phyloP scores from a whole-genome alignment of 495 filamentous ascomycete species.

The Friedmanniomyces endolithicus region DNA sequence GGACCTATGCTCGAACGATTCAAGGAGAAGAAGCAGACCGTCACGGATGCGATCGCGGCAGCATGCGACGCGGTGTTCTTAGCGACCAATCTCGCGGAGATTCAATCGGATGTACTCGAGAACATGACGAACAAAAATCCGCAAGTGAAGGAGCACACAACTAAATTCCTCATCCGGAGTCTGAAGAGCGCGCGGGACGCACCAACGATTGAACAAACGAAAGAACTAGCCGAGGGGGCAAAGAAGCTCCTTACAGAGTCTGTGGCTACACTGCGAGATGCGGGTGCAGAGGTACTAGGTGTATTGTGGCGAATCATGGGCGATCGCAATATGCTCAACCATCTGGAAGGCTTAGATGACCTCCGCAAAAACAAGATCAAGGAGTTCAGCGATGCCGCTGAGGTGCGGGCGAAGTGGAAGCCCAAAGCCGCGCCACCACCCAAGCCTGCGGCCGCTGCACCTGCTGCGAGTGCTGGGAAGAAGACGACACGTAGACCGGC shows the following conservation, averaged over 20 bases:
- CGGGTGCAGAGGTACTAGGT: conserved; percentile 82
- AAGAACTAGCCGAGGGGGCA: conserved; percentile 69
- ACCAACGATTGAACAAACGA: conserved; percentile 70
- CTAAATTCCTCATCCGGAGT: conserved; percentile 80
- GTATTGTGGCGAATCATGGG: conserved; percentile 98
- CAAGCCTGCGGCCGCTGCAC: conserved; percentile 32
- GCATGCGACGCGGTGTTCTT: conserved; percentile 80
- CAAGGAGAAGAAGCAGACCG: conserved; percentile 90
- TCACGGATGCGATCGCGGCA: conserved; percentile 73
- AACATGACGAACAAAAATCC: conserved; percentile 90
- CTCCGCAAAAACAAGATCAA: conserved; percentile 94
- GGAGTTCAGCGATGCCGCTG: conserved; percentile 80
- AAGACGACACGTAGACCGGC: conserved; percentile 18
- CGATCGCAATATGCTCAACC: conserved; percentile 88
- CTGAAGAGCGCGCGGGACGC: conserved; percentile 72
- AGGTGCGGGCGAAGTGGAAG: conserved; percentile 94
- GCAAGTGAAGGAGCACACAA: conserved; percentile 86
- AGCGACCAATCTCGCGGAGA: conserved; percentile 67
- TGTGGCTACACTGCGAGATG: conserved; percentile 67
- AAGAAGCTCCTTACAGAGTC: conserved; percentile 86
- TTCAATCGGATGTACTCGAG: conserved; percentile 75
- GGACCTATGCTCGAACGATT: conserved; percentile 81
- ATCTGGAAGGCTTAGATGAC: conserved; percentile 90
- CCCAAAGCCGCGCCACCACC: conserved; percentile 70
- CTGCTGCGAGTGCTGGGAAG: conserved; percentile 32